phyloP scores from a whole-genome alignment of 805 yeast species.

The Candida ovalis region DNA sequence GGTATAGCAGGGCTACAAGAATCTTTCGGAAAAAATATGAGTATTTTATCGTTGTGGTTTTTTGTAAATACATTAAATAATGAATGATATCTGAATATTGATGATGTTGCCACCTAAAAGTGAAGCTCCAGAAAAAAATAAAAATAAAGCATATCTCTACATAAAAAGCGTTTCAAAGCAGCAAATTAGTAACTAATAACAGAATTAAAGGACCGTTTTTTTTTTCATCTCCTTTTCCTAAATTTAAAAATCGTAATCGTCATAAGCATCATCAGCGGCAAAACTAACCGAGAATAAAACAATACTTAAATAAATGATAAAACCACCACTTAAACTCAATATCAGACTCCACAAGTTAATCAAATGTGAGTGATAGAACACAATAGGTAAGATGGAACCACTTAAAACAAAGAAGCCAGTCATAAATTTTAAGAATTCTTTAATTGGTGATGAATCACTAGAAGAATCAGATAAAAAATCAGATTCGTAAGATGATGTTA shows the following conservation, averaged over 20 bases:
- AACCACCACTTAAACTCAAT: slow-evolving; percentile 83
- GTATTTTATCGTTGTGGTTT: no score
- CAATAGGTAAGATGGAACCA: slow-evolving; percentile 31
- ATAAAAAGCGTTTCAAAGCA: no score
- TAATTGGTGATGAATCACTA: slow-evolving; percentile 17
- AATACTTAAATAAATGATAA: slow-evolving; percentile 75
- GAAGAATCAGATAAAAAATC: slow-evolving; percentile 29
- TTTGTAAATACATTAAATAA: no score
- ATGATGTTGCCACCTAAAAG: no score
- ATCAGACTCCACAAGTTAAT: slow-evolving; percentile 30
- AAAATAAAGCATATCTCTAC: no score
- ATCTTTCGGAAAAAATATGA: no score
- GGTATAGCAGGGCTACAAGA: no score
- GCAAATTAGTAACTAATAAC: no score
- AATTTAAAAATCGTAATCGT: slow-evolving; percentile 28
- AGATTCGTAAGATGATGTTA: slow-evolving; percentile 25
- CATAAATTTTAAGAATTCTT: slow-evolving; percentile 27
- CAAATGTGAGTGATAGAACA: slow-evolving; percentile 28
- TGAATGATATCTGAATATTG: no score
- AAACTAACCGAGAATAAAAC: slow-evolving; percentile 78
- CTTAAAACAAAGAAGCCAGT: slow-evolving; percentile 33
- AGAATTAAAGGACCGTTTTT: no score
- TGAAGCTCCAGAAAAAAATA: no score
- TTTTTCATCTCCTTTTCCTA: no score
- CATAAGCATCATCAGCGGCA: slow-evolving; percentile 49